These are phyloP conservation scores for Cryptococcus sp. DNA, from an alignment of 1,284 basidiomycete species.

Conservation along the genomic window DNA sequence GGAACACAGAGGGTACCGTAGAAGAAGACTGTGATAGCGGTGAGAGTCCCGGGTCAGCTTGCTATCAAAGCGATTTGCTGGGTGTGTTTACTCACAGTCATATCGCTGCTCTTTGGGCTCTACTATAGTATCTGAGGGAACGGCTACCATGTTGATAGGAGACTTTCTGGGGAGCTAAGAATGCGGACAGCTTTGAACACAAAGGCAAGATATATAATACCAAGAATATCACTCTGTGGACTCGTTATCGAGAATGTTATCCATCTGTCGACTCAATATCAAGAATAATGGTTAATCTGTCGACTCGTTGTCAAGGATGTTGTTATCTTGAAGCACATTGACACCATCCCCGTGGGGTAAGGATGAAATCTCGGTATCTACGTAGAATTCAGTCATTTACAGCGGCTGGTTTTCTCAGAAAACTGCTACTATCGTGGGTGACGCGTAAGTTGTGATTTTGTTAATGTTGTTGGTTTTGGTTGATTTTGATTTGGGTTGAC, in stretches of 20 bases:
- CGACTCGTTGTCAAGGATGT: not conserved
- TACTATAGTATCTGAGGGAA: slow-evolving; percentile 7
- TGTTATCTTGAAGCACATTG: not conserved
- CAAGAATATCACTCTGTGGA: too few species aligned
- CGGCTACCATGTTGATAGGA: slow-evolving; percentile 3
- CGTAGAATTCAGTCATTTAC: not conserved
- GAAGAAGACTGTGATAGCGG: slow-evolving; percentile 67
- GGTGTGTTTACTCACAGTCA: slow-evolving; percentile 10
- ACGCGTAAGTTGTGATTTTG: slow-evolving; percentile 7
- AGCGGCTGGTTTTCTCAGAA: slow-evolving; percentile 1
- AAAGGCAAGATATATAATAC: too few species aligned
- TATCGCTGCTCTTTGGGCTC: slow-evolving; percentile 11
- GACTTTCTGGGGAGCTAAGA: too few species aligned
- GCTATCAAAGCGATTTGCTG: not conserved
- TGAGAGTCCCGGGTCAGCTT: not conserved
- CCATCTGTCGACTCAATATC: too few species aligned
- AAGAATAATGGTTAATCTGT: not conserved
- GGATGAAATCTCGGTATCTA: not conserved
- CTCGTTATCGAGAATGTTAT: too few species aligned
- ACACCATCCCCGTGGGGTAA: slow-evolving; percentile 1
- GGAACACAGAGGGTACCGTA: slow-evolving; percentile 82
- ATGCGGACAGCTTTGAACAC: too few species aligned
- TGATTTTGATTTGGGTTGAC: not conserved
- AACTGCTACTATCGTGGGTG: slow-evolving; percentile 3
- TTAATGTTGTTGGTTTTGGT: not conserved